Conservation (phyloP, 768 basidiomycete species). For the Mycena epipterygia region DNA sequence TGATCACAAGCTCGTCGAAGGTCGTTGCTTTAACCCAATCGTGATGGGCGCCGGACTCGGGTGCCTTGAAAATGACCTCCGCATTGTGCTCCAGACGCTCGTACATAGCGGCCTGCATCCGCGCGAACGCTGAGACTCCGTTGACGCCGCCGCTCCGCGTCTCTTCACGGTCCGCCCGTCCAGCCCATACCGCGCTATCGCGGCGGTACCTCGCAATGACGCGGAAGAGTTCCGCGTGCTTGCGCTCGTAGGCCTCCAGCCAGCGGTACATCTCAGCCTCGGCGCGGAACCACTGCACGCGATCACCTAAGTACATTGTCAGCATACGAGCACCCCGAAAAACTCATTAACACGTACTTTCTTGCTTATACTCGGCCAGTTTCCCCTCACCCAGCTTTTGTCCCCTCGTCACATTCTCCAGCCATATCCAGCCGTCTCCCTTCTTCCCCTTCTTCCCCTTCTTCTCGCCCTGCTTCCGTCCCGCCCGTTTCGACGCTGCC, state of each 20-base stretch:
- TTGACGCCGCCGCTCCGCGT: neutral
- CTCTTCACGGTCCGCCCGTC: neutral
- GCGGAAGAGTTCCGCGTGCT: conserved; percentile 17
- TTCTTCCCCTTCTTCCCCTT: conserved; percentile 6
- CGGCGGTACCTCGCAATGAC: neutral
- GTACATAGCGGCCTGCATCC: conserved; percentile 20
- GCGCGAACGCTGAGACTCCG: neutral
- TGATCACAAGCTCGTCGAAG: conserved; percentile 1
- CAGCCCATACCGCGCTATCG: conserved; percentile 14
- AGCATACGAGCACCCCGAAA: neutral
- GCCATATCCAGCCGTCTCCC: conserved; percentile 24
- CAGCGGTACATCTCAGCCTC: too few species aligned
- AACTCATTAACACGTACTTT: conserved; percentile 6
- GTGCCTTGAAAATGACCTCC: conserved; percentile 1
- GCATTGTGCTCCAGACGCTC: conserved; percentile 8
- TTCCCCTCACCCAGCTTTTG: neutral
- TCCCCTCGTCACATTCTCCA: neutral
- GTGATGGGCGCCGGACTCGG: conserved; percentile 15
- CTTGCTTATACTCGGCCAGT: conserved; percentile 9
- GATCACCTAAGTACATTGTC: conserved; percentile 10
- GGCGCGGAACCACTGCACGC: conserved; percentile 10
- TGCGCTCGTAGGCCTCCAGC: neutral
- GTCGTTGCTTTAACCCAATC: neutral
- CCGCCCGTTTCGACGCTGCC: neutral
- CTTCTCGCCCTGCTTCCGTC: neutral